phyloP scores from a whole-genome alignment of 1,139 yeast species.

The Yamadazyma taylorii region DNA sequence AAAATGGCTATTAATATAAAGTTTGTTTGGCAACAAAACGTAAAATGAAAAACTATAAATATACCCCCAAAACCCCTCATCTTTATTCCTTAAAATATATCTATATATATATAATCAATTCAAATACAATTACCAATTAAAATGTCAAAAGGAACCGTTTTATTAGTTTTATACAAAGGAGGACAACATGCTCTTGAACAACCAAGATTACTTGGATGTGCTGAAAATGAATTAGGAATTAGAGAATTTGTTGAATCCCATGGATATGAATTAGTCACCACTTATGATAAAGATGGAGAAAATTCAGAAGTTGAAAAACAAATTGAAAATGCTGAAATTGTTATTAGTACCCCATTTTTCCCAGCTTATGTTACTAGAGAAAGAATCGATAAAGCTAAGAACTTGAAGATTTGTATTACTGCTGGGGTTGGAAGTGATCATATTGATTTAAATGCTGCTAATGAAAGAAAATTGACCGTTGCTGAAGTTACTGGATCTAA shows the following conservation, averaged over 20 bases:
- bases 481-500: conserved; percentile 83
- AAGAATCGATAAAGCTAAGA: conserved; percentile 69
- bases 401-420: conserved; percentile 69
- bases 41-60: too few species aligned
- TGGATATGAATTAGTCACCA: conserved; percentile 69
- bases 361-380: conserved; percentile 74
- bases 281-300: conserved; percentile 62
- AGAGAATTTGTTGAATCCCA: conserved; percentile 61
- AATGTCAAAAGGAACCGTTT: conserved; percentile 39
- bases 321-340: conserved; percentile 68
- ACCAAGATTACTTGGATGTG: conserved; percentile 62
- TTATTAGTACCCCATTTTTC: conserved; percentile 82
- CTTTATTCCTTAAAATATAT: too few species aligned
- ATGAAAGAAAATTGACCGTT: conserved; percentile 61
- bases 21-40: too few species aligned
- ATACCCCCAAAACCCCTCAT: too few species aligned
- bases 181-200: conserved; percentile 61
- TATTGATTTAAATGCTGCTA: conserved; percentile 72
- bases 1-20: too few species aligned
- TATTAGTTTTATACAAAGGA: conserved; percentile 58
- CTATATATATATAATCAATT: neutral
- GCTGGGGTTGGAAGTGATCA: conserved; percentile 90
- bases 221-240: conserved; percentile 76
- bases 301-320: conserved; percentile 60
- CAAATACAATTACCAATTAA: conserved; percentile 1